These are phyloP conservation scores for Aspergillus coremiiformis DNA, from an alignment of 495 filamentous ascomycete species.

Conservation along the genomic window DNA sequence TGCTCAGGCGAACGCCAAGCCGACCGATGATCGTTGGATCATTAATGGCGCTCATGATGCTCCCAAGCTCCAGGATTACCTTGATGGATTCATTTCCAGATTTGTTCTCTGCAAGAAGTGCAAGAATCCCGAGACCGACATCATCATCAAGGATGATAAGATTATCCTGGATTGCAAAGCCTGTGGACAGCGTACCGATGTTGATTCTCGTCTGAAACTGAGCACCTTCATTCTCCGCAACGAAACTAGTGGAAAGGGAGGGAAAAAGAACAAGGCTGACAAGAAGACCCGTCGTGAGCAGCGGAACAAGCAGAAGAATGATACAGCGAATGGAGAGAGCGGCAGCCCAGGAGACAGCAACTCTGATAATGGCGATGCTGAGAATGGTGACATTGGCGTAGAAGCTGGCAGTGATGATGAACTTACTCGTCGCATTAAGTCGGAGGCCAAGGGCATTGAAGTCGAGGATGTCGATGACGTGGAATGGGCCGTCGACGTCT, in stretches of 20 bases:
- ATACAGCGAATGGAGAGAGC: conserved; percentile 54
- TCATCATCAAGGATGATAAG: conserved; percentile 82
- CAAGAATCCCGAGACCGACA: conserved; percentile 98
- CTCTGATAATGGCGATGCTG: conserved; percentile 53
- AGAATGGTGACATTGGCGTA: conserved; percentile 61
- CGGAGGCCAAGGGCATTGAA: conserved; percentile 69
- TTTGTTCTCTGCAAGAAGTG: conserved; percentile 99
- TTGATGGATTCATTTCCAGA: conserved; percentile 95
- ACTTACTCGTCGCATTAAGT: conserved; percentile 81
- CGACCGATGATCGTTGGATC: conserved; percentile 97
- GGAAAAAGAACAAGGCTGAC: conserved; percentile 90
- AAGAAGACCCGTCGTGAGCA: conserved; percentile 74
- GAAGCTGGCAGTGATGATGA: conserved; percentile 88
- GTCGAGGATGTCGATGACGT: conserved; percentile 64
- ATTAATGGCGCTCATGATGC: conserved; percentile 98
- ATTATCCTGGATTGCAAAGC: conserved; percentile 97
- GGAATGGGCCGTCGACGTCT: conserved; percentile 92
- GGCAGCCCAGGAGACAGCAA: conserved; percentile 69
- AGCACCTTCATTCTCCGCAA: conserved; percentile 97
- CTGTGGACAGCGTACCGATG: conserved; percentile 84
- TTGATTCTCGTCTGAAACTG: conserved; percentile 89
- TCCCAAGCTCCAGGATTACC: conserved; percentile 91
- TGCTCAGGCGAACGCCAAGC: conserved; percentile 96
- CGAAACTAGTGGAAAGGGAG: conserved; percentile 69
- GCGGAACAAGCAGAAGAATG: conserved; percentile 57